Evolutionary conservation across 768 basidiomycete species (phyloP), one percentile per base, ranked within the genome.

Genomic region (Floccularia luteovirens): DNA sequence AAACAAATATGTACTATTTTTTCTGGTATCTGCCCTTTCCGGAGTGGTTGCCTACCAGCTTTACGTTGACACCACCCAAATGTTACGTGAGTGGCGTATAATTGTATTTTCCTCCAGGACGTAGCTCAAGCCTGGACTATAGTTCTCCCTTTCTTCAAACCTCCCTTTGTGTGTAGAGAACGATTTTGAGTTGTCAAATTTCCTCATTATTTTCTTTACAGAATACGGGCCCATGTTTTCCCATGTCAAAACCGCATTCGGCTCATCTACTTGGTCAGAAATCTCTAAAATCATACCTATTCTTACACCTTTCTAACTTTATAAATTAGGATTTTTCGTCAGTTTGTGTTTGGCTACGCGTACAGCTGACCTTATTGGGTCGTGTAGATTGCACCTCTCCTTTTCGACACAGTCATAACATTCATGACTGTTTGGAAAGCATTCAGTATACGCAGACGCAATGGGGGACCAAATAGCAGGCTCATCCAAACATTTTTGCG

Each of bases 401-500:
- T 83, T 39, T 89, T 87, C 51, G 86, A 89, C 53, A 86, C 85
- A 5, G 63, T 88, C 21, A 79, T 89, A 42, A 88, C 86, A 3
- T 70, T 75, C 42, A 86, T 89, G 77, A 88, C 86, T 5, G 71
- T 89, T 41, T 74, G 74, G 69, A 86, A 87, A 53, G 85, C 86
- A 28, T 75, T 89, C 56, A 67, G 70, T 43, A 88, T 89, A 48
- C 79, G 84, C 41, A 72, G 81, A 48, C 75, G 74, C 45, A 85
- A 77, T 46, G 84, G 84, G 22, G 79, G 82, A 14, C 77, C 84
- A 25, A 87, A 75, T 50, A 89, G 83, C 55, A 72, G 78, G 32
- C 72, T 89, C 31, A 87, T 89, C 40, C 85, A 88, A 54, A 89
- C 86, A 23, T 89, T 89, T 59, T 67, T 89, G 48, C 81, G 83